Evolutionary conservation across 139 green algal genomes (phyloP).

Genomic region (Micromonas pusilla): DNA sequence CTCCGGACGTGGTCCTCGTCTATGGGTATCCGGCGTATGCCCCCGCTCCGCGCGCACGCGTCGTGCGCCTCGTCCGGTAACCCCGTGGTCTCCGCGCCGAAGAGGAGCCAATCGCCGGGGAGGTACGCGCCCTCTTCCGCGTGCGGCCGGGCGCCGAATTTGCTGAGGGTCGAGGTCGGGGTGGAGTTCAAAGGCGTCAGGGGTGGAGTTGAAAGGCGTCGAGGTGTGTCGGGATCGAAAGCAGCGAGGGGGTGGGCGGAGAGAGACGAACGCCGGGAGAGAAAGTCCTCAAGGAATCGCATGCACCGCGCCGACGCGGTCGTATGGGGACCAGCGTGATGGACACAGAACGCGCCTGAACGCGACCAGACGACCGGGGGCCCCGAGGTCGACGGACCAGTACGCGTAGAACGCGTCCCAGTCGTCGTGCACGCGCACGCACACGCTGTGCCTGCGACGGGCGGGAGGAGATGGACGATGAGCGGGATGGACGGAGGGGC

Average conservation of each 20-base stretch:
- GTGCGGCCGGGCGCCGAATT: slow-evolving; percentile 23
- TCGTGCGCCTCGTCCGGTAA: slow-evolving; percentile 45
- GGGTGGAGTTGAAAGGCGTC: too few species aligned
- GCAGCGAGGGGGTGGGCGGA: too few species aligned
- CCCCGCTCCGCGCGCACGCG: slow-evolving; percentile 32
- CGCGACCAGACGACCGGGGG: slow-evolving; percentile 7
- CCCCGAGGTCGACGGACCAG: slow-evolving; percentile 1
- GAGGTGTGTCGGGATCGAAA: too few species aligned
- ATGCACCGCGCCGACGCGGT: too few species aligned
- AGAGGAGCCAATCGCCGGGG: slow-evolving; percentile 47
- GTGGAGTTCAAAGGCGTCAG: too few species aligned
- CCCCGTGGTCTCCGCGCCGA: slow-evolving; percentile 36
- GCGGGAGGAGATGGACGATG: too few species aligned
- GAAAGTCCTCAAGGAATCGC: too few species aligned
- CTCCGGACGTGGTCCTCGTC: slow-evolving; percentile 67
- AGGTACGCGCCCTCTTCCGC: slow-evolving; percentile 48
- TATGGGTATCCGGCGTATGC: slow-evolving; percentile 78
- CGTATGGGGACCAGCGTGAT: too few species aligned
- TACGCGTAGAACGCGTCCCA: slow-evolving; percentile 49
- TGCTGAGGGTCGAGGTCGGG: too few species aligned
- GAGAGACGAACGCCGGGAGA: too few species aligned
- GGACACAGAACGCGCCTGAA: too few species aligned
- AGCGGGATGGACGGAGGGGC: too few species aligned
- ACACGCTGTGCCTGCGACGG: slow-evolving; percentile 47
- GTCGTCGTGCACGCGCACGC: slow-evolving; percentile 58